Evolutionary conservation across 2,329 filamentous ascomycete genomes (phyloP).

Genomic region (Dothistroma pini): DNA sequence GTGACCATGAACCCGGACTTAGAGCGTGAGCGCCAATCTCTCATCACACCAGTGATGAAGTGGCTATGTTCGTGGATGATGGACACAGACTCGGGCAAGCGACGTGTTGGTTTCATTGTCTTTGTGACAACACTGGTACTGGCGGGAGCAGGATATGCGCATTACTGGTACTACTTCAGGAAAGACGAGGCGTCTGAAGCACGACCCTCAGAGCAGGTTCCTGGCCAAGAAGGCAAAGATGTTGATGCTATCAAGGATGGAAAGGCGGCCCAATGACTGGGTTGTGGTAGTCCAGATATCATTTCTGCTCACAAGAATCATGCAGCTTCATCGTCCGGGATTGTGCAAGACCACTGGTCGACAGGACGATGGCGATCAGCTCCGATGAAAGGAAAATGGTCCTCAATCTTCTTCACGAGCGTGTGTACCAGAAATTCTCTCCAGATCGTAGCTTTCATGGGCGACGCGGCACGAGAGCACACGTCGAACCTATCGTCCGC

Average conservation of each 20-base stretch:
- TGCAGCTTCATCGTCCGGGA: background rate
- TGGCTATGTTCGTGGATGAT: constrained; percentile 28
- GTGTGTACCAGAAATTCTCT: no score
- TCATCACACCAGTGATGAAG: constrained; percentile 44
- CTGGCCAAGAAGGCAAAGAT: constrained; percentile 10
- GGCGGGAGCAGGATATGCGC: constrained; percentile 11
- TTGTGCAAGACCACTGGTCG: background rate
- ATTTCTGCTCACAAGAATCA: background rate
- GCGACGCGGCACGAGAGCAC: no score
- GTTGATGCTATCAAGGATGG: constrained; percentile 16
- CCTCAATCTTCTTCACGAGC: no score
- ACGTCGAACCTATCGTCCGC: no score
- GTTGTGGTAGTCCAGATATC: background rate
- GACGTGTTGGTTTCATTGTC: constrained; percentile 7
- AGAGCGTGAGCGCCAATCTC: constrained; percentile 38
- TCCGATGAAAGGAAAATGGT: no score
- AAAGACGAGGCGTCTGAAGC: constrained; percentile 2
- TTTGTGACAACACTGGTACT: constrained; percentile 1
- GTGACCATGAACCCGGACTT: constrained; percentile 50
- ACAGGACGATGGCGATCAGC: no score
- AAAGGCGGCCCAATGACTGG: constrained; percentile 12
- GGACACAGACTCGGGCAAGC: constrained; percentile 14
- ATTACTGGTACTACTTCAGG: constrained; percentile 19
- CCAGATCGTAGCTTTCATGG: no score
- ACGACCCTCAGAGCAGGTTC: constrained; percentile 3